A percentile compares a stretch with the other conserved stretches of the same genome.
These are phyloP conservation scores for Globisporangium heterothallicum DNA, from an alignment of 352 stramenopile species.

Conservation along the genomic window DNA sequence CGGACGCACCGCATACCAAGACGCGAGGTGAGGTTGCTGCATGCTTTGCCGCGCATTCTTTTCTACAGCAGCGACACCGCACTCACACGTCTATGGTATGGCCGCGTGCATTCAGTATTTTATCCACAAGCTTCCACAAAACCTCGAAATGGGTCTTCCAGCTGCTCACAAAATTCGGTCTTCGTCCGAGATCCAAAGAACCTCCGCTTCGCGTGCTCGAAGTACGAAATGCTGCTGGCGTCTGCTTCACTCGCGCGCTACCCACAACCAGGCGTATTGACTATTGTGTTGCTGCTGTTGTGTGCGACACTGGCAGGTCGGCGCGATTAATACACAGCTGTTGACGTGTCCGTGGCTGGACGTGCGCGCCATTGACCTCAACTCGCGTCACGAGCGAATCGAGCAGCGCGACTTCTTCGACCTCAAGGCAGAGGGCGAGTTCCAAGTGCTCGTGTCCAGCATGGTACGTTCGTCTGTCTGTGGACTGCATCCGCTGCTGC, in stretches of 20 bases:
- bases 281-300: constrained; percentile 20
- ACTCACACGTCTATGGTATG: not conserved
- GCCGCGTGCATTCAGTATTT: constrained; percentile 46
- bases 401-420: constrained; percentile 92
- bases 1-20: constrained; percentile 91
- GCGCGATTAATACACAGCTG: constrained; percentile 96
- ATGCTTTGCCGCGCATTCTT: not conserved
- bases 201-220: constrained; percentile 56
- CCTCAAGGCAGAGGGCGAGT: constrained; percentile 56
- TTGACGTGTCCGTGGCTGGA: constrained; percentile 90
- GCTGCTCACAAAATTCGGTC: constrained; percentile 72
- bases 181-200: constrained; percentile 69
- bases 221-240: no score
- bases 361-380: constrained; percentile 94
- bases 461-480: constrained; percentile 81
- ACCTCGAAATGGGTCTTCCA: constrained; percentile 95
- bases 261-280: no score
- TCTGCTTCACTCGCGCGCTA: no score
- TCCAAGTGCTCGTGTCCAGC: constrained; percentile 91
- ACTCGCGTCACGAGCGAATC: constrained; percentile 87
- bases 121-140: constrained; percentile 92
- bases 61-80: no score
- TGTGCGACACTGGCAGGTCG: constrained; percentile 67
- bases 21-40: constrained; percentile 41
- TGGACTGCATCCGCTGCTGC: not conserved